A percentile compares a stretch with the other conserved stretches of the same genome.
Evolutionary conservation across 768 basidiomycete species (phyloP).

Genomic region (Boletellus sp.): DNA sequence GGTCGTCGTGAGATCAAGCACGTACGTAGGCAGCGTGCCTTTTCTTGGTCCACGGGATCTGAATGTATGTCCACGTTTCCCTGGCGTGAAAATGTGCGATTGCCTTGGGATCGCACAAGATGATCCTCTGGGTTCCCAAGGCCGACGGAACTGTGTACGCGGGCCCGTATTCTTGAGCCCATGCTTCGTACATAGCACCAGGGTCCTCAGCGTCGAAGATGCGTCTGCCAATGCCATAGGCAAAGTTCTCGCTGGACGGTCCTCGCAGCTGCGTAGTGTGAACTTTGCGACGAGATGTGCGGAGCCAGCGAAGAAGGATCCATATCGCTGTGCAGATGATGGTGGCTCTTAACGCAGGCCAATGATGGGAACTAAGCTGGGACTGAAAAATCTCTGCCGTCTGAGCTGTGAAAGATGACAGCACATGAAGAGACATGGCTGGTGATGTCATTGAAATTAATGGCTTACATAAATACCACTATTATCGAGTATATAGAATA

Average conservation of each 20-base stretch:
- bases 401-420: no score
- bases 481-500: no score
- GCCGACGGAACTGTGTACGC: conserved; percentile 12
- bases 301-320: no score
- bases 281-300: conserved; percentile 6
- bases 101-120: conserved; percentile 41
- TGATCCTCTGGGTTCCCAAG: conserved; percentile 8
- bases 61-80: conserved; percentile 35
- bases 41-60: conserved; percentile 32
- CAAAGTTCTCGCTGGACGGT: conserved; percentile 13
- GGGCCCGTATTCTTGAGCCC: conserved; percentile 18
- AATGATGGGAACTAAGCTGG: no score
- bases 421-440: no score
- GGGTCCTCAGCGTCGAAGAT: conserved; percentile 4
- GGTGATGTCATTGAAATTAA: no score
- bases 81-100: conserved; percentile 10
- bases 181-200: conserved; percentile 13
- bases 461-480: no score
- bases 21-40: no score
- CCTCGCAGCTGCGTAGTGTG: conserved; percentile 17
- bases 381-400: no score
- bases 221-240: conserved; percentile 13
- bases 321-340: no score
- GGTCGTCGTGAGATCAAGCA: no score
- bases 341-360: no score